Percentiles rank a stretch among this genome's conserved stretches.
Evolutionary conservation across 2,329 filamentous ascomycete genomes (phyloP).

Genomic region (Monosporascus cannonballus): DNA sequence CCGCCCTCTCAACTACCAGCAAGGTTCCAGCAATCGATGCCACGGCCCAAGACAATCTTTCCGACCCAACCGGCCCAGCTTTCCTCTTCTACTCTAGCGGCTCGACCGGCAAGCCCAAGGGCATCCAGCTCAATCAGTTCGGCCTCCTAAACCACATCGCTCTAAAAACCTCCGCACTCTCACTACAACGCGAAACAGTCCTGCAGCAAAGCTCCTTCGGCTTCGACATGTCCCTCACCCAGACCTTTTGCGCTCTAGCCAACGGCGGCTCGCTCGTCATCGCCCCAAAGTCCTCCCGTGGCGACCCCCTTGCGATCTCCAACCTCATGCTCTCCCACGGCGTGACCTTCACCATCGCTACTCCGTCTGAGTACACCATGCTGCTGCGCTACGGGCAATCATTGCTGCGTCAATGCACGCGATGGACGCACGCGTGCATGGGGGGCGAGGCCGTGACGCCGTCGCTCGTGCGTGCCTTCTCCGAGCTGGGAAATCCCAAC

Average conservation of each 20-base stretch:
- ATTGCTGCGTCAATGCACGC: not conserved
- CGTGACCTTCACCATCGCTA: not conserved
- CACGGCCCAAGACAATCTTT: too few relatives aligned
- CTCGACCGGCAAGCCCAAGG: too few relatives aligned
- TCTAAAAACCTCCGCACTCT: too few relatives aligned
- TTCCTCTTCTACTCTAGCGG: too few relatives aligned
- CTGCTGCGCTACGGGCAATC: not conserved
- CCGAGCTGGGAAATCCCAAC: not conserved
- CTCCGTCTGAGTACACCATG: not conserved
- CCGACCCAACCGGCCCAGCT: too few relatives aligned
- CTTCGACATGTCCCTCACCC: not conserved
- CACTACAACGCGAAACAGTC: too few relatives aligned
- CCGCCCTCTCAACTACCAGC: too few relatives aligned
- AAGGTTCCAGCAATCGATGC: too few relatives aligned
- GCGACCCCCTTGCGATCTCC: not conserved
- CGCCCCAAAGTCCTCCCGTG: not conserved
- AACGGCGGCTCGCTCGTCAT: not conserved
- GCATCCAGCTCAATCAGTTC: too few relatives aligned
- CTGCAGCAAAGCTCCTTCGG: not conserved
- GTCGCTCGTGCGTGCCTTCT: slow-evolving; percentile 6
- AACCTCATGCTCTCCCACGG: not conserved
- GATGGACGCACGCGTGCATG: slow-evolving; percentile 7
- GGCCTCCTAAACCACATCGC: too few relatives aligned
- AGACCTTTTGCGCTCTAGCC: not conserved
- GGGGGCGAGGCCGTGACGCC: slow-evolving; percentile 5